phyloP scores from a whole-genome alignment of 1,284 basidiomycete genomes.

The Ustilago loliicola region DNA sequence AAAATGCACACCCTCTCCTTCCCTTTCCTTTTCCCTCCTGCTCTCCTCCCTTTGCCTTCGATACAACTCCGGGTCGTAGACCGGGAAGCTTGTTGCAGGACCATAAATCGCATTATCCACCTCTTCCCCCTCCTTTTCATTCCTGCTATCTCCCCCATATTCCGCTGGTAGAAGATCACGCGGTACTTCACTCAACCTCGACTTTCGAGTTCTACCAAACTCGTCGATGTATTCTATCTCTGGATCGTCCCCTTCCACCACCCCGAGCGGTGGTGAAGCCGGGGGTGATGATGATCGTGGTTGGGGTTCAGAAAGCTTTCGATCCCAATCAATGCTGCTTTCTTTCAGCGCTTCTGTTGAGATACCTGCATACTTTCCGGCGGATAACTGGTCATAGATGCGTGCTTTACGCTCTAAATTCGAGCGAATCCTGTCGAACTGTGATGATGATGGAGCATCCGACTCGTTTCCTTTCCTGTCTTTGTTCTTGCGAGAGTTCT shows the following conservation, averaged over 20 bases:
- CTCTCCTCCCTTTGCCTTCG: not conserved
- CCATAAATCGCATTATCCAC: conserved; percentile 57
- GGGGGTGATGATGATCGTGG: conserved; percentile 34
- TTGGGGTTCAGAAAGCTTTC: conserved; percentile 72
- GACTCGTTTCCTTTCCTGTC: not conserved
- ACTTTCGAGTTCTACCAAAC: conserved; percentile 81
- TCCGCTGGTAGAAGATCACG: conserved; percentile 74
- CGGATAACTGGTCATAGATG: conserved; percentile 83
- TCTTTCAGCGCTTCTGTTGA: conserved; percentile 74
- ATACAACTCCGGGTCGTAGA: conserved; percentile 76
- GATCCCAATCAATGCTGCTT: conserved; percentile 82
- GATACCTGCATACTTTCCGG: conserved; percentile 84
- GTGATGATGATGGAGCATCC: not conserved
- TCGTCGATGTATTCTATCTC: conserved; percentile 87
- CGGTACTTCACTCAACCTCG: conserved; percentile 81
- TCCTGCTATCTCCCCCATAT: conserved; percentile 63
- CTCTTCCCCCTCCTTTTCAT: conserved; percentile 8
- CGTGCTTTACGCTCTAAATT: conserved; percentile 83
- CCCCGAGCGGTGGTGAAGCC: not conserved
- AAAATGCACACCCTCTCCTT: conserved; percentile 75
- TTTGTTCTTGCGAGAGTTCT: not conserved
- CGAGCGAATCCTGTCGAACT: conserved; percentile 76
- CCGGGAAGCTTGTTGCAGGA: conserved; percentile 78
- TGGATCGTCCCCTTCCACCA: conserved; percentile 76
- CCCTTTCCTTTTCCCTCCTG: not conserved